Conservation (phyloP, 1,139 yeast species). For the Candida frijolesensis region DNA sequence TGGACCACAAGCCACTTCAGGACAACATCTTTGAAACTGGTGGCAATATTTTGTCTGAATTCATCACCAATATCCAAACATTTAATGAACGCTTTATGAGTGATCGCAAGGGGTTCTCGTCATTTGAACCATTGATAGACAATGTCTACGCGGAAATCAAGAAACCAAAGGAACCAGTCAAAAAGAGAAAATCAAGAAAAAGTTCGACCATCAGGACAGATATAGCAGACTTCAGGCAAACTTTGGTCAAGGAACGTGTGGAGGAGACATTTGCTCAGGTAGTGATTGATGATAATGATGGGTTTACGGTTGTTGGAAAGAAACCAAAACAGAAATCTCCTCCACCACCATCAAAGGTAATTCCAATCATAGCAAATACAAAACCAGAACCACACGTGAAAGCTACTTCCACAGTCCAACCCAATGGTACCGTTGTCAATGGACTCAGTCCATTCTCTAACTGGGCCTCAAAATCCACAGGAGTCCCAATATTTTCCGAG, state of each 20-base stretch:
- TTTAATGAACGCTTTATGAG: slow-evolving; percentile 53
- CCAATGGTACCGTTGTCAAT: not conserved
- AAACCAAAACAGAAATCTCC: slow-evolving; percentile 22
- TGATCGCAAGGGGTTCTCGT: slow-evolving; percentile 37
- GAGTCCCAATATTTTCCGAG: not conserved
- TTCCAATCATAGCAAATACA: not conserved
- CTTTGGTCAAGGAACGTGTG: slow-evolving; percentile 4
- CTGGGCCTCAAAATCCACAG: slow-evolving; percentile 27
- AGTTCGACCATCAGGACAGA: slow-evolving; percentile 26
- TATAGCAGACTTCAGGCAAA: slow-evolving; percentile 25
- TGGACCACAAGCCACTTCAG: not conserved
- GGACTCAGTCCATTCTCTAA: slow-evolving; percentile 35
- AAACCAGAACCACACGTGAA: not conserved
- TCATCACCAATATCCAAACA: slow-evolving; percentile 15
- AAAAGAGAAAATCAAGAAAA: slow-evolving; percentile 30
- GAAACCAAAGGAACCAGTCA: slow-evolving; percentile 17
- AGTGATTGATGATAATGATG: slow-evolving; percentile 28
- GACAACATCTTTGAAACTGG: not conserved
- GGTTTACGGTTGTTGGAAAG: slow-evolving; percentile 33
- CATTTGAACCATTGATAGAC: slow-evolving; percentile 55
- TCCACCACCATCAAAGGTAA: slow-evolving; percentile 14
- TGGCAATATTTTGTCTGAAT: slow-evolving; percentile 32
- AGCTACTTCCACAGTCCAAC: slow-evolving; percentile 3
- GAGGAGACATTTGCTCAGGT: slow-evolving; percentile 26
- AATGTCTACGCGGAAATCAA: slow-evolving; percentile 25